Evolutionary conservation across 345 rosid species (phyloP).

Genomic region (Brassica nigra): DNA sequence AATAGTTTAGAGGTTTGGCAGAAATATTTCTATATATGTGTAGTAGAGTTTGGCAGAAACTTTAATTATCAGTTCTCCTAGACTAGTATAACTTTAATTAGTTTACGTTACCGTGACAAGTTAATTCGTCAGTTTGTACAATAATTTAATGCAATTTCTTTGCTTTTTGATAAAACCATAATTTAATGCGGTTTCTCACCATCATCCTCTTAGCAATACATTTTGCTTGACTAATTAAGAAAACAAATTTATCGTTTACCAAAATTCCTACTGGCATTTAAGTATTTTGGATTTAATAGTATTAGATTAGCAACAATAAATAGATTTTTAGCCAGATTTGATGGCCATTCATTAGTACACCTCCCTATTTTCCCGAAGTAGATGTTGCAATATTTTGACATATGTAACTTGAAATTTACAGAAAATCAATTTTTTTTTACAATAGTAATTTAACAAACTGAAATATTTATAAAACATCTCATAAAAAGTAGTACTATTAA

Average conservation of each 20-base stretch:
- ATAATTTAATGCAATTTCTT: neutral
- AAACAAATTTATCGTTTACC: neutral
- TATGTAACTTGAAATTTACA: neutral
- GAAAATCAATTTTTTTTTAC: neutral
- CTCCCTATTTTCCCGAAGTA: neutral
- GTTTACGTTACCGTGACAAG: slow-evolving; percentile 1
- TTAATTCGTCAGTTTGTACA: slow-evolving; percentile 16
- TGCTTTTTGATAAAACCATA: neutral
- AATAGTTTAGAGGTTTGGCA: slow-evolving; percentile 21
- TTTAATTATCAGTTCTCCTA: neutral
- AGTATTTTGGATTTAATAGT: neutral
- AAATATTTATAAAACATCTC: neutral
- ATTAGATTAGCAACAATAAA: too few species aligned
- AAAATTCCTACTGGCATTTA: neutral
- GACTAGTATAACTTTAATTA: slow-evolving; percentile 13
- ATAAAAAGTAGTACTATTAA: neutral
- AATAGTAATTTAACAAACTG: neutral
- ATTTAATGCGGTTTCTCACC: neutral
- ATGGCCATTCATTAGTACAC: neutral
- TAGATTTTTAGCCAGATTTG: neutral
- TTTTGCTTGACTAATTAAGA: neutral
- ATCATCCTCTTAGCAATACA: neutral
- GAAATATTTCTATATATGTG: neutral
- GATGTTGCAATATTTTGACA: neutral
- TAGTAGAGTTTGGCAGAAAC: slow-evolving; percentile 36